A percentile compares a stretch with the other conserved stretches of the same genome.
Evolutionary conservation across 2,329 filamentous ascomycete genomes (phyloP).

Genomic region (Sordariomycetes sp.): DNA sequence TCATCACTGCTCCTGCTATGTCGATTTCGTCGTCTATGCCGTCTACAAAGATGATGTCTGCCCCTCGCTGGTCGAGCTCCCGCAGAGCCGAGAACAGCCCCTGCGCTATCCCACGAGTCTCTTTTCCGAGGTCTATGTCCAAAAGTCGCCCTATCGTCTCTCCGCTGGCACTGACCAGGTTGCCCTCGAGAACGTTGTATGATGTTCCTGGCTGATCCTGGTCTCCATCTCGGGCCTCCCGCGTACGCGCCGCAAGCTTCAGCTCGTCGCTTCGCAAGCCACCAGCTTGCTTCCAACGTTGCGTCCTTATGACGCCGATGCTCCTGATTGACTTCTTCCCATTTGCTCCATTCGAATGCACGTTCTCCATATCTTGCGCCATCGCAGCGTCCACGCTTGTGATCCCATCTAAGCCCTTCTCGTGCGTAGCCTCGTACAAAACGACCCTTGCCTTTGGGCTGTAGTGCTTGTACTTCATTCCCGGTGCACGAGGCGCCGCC

Average conservation of each 20-base stretch:
- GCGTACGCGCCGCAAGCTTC: constrained; percentile 6
- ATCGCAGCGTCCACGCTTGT: constrained; percentile 19
- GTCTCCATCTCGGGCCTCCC: constrained; percentile 16
- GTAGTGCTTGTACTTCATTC: constrained; percentile 99
- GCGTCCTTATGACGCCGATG: constrained; percentile 48
- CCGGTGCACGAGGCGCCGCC: constrained; percentile 68
- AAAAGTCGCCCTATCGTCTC: constrained; percentile 36
- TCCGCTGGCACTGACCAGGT: constrained; percentile 22
- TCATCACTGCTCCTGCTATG: constrained; percentile 81
- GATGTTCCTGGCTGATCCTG: constrained; percentile 15
- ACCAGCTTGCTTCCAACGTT: constrained; percentile 37
- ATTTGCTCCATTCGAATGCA: constrained; percentile 11
- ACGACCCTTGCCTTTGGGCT: constrained; percentile 82
- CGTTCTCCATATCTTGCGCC: constrained; percentile 1
- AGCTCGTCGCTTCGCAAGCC: constrained; percentile 25
- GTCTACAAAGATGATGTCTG: constrained; percentile 83
- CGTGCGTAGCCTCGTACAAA: constrained; percentile 58
- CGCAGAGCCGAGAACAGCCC: constrained; percentile 81
- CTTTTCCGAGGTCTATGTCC: constrained; percentile 64
- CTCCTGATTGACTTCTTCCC: constrained; percentile 12
- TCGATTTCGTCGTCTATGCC: constrained; percentile 73
- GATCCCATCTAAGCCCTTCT: constrained; percentile 23
- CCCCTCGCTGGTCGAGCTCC: constrained; percentile 70
- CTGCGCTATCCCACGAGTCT: constrained; percentile 68
- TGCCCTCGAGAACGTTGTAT: constrained; percentile 31